These are phyloP conservation scores for Lichina pygmaea DNA, from an alignment of 495 filamentous ascomycete species.

Conservation along the genomic window DNA sequence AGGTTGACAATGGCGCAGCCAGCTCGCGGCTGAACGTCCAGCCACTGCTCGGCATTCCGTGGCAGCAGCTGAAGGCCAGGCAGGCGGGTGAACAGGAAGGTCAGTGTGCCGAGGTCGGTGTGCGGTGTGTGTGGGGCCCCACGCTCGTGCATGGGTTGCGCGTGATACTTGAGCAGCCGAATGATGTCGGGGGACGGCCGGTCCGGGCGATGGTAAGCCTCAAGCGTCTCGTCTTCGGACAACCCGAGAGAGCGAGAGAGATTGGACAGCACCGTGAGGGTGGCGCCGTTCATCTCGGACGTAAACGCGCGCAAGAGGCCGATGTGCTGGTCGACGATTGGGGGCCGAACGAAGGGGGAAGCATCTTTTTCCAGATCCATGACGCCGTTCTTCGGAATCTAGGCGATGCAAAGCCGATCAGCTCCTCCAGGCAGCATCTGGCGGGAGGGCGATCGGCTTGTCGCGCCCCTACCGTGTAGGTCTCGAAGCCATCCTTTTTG, in stretches of 20 bases:
- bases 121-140: conserved; percentile 17
- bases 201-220: conserved; percentile 24
- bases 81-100: conserved; percentile 26
- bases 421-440: no score
- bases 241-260: conserved; percentile 9
- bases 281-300: conserved; percentile 23
- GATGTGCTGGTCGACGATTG: conserved; percentile 19
- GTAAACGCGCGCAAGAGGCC: conserved; percentile 17
- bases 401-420: background rate
- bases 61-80: conserved; percentile 28
- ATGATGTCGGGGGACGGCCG: conserved; percentile 19
- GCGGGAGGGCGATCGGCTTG: no score
- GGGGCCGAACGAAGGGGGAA: conserved; percentile 18
- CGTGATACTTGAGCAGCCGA: conserved; percentile 14
- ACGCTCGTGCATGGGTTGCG: conserved; percentile 18
- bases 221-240: conserved; percentile 11
- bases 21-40: conserved; percentile 21
- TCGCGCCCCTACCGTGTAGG: conserved; percentile 17
- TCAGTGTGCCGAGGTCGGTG: conserved; percentile 30
- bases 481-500: conserved; percentile 26
- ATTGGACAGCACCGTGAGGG: conserved; percentile 21
- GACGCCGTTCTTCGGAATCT: background rate
- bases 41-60: conserved; percentile 19
- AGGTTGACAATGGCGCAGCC: conserved; percentile 27
- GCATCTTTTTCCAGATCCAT: conserved; percentile 4